These are phyloP conservation scores for Colletotrichum spinosum DNA, from an alignment of 2,329 filamentous ascomycete species.

Conservation along the genomic window DNA sequence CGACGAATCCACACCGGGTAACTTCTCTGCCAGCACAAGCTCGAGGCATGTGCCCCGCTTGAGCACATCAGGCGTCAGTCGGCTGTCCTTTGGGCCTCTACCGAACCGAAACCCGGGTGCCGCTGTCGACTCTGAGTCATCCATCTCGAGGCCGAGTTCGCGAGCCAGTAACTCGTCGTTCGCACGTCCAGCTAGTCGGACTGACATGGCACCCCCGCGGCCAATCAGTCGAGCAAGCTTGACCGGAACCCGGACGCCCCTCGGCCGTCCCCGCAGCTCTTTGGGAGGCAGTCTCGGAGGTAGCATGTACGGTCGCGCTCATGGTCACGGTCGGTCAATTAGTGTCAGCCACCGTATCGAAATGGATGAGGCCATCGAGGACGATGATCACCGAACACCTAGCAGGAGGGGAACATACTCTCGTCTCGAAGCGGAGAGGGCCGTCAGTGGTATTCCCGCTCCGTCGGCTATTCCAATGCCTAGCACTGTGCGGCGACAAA, in stretches of 20 bases:
- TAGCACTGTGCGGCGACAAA: slow-evolving; percentile 53
- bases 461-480: slow-evolving; percentile 60
- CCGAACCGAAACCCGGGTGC: slow-evolving; percentile 65
- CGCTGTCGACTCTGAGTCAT: slow-evolving; percentile 51
- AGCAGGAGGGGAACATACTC: slow-evolving; percentile 67
- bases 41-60: slow-evolving; percentile 67
- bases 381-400: slow-evolving; percentile 60
- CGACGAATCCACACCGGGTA: slow-evolving; percentile 56
- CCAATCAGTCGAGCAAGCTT: slow-evolving; percentile 75
- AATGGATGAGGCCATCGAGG: slow-evolving; percentile 57
- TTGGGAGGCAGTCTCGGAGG: slow-evolving; percentile 58
- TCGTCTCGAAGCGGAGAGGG: slow-evolving; percentile 57
- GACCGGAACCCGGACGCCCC: slow-evolving; percentile 70
- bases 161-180: slow-evolving; percentile 72
- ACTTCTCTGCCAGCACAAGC: slow-evolving; percentile 49
- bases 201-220: slow-evolving; percentile 66
- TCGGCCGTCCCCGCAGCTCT: slow-evolving; percentile 78
- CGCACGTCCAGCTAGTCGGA: slow-evolving; percentile 65
- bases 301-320: slow-evolving; percentile 45
- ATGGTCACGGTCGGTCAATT: slow-evolving; percentile 62
- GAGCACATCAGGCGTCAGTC: slow-evolving; percentile 71
- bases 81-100: slow-evolving; percentile 72
- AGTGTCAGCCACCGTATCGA: slow-evolving; percentile 67
- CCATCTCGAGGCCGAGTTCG: slow-evolving; percentile 77
- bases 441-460: slow-evolving; percentile 52